Percentiles rank a stretch among this genome's conserved stretches.
Evolutionary conservation across 768 basidiomycete species (phyloP).

Genomic region (Tylopilus plumbeoviolaceoides): DNA sequence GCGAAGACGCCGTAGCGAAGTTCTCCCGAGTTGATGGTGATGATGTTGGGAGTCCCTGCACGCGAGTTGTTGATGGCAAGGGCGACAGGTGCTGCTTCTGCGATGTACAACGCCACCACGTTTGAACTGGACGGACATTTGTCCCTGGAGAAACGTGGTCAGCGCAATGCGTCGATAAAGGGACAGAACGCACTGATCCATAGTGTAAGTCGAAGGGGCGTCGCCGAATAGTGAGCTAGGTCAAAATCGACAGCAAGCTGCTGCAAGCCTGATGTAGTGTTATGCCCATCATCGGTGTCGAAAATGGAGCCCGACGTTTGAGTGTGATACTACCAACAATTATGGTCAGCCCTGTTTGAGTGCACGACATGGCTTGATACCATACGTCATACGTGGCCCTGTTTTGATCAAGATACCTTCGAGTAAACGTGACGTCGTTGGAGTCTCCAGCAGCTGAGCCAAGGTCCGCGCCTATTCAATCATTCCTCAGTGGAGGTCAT

Average conservation of each 20-base stretch:
- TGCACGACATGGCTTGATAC: background rate
- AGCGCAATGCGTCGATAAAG: background rate
- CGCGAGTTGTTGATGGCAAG: constrained; percentile 63
- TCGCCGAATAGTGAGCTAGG: constrained; percentile 60
- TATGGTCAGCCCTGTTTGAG: background rate
- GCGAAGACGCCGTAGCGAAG: constrained; percentile 64
- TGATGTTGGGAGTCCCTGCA: constrained; percentile 53
- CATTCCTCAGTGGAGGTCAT: background rate
- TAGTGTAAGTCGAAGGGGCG: constrained; percentile 72
- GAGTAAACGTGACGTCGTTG: constrained; percentile 55
- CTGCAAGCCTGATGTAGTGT: constrained; percentile 53
- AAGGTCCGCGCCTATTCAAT: constrained; percentile 43
- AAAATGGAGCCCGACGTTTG: constrained; percentile 47
- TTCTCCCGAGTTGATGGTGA: constrained; percentile 61
- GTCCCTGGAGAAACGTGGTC: constrained; percentile 33
- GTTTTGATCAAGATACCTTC: constrained; percentile 79
- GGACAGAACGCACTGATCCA: constrained; percentile 45
- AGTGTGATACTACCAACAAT: constrained; percentile 57
- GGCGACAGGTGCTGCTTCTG: constrained; percentile 50
- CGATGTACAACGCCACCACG: constrained; percentile 54
- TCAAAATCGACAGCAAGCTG: constrained; percentile 56
- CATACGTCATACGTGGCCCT: constrained; percentile 69
- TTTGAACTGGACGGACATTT: constrained; percentile 62
- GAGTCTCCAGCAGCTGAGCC: constrained; percentile 33
- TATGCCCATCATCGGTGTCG: constrained; percentile 52